Percentiles rank a stretch among this genome's conserved stretches.
Conservation (phyloP, 1,139 yeast species). For the Magnusiomyces fungicola region DNA sequence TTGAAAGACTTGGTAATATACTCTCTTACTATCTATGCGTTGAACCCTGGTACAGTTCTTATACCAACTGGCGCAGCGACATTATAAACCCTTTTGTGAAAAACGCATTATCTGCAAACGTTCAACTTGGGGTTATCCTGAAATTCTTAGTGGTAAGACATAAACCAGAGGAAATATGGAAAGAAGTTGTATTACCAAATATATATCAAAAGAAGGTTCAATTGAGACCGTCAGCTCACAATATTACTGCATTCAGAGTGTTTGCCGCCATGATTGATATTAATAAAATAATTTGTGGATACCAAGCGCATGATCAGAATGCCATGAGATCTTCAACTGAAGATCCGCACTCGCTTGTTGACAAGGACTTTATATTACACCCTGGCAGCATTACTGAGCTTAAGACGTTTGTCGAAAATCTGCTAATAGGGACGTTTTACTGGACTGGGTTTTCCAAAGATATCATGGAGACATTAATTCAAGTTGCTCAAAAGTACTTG, state of each 20-base stretch:
- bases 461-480: conserved; percentile 40
- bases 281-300: too few relatives aligned
- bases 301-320: too few relatives aligned
- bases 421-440: conserved; percentile 60
- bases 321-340: too few relatives aligned
- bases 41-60: conserved; percentile 32
- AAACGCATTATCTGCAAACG: conserved; percentile 50
- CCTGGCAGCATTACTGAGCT: conserved; percentile 46
- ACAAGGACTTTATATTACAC: too few relatives aligned
- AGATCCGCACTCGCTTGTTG: too few relatives aligned
- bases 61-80: conserved; percentile 47
- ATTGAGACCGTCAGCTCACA: too few relatives aligned
- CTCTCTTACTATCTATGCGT: neutral
- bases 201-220: too few relatives aligned
- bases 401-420: conserved; percentile 49
- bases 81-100: conserved; percentile 52
- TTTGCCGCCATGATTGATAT: too few relatives aligned
- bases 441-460: conserved; percentile 67
- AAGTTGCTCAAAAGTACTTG: conserved; percentile 34
- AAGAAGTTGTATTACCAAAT: too few relatives aligned
- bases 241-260: too few relatives aligned
- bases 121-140: conserved; percentile 31
- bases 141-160: neutral
- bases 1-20: conserved; percentile 46
- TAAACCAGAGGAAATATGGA: too few relatives aligned